Evolutionary conservation across 305 asterid species (phyloP).

Genomic region (Solanum hybrid): DNA sequence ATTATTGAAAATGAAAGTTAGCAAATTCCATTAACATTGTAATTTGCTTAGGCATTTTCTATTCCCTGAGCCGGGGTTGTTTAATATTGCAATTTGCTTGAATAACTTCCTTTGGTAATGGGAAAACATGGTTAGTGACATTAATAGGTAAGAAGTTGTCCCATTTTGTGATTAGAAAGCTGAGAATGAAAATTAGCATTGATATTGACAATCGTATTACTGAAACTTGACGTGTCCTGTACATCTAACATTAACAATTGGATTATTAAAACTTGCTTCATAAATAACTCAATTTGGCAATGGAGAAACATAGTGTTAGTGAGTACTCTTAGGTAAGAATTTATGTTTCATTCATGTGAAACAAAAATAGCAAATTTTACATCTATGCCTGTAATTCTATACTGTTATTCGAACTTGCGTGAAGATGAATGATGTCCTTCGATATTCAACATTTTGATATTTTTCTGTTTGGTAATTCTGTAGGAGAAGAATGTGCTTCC

Average conservation of each 20-base stretch:
- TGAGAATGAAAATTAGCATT: background rate
- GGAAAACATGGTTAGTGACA: background rate
- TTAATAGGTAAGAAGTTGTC: background rate
- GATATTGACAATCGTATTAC: background rate
- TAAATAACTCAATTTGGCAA: too few species aligned
- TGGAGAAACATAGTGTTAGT: background rate
- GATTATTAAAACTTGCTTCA: too few species aligned
- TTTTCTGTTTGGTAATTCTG: background rate
- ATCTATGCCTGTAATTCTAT: background rate
- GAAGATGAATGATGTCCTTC: background rate
- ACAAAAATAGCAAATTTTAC: background rate
- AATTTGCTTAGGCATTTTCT: too few species aligned
- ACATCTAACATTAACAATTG: too few species aligned
- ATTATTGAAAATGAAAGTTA: background rate
- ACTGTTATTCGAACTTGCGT: background rate
- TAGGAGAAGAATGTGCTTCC: constrained; percentile 43
- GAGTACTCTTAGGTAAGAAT: background rate
- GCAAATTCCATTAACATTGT: background rate
- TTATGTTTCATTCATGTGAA: background rate
- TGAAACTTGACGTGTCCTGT: background rate
- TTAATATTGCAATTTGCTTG: background rate
- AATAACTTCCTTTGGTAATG: background rate
- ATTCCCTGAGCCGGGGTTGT: rapidly evolving
- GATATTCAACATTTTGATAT: background rate
- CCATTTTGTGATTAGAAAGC: background rate